Evolutionary conservation across 2,329 filamentous ascomycete genomes (phyloP), one percentile per base, ranked within the genome.

Genomic region (Fusarium newnesense): DNA sequence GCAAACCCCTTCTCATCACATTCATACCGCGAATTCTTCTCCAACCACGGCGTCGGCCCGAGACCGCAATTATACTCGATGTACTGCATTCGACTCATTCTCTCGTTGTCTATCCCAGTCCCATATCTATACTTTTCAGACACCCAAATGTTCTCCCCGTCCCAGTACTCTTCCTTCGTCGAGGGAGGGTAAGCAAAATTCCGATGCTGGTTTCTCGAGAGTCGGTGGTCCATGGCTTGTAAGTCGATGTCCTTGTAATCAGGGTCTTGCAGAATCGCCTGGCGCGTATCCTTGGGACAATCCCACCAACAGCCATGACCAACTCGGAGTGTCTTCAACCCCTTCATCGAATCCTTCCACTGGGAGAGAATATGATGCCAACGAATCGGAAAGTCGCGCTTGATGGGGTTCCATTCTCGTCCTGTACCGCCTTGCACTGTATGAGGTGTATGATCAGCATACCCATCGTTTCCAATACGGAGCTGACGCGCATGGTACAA

Each of bases 361-460:
- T 36, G 52, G 2, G 64, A 39, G 2, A 75, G 60, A 7, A 75
- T 18, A 1, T 57, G 30, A 4, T 76, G 32, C 74, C 74, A 76
- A 37, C 74, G 36, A 1, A 76, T 19, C 0, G 53, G 26, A 13
- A 49, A 64, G 4, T 28, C 9, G 11, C 42, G 16, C 0, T 12
- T 21, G 3, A 52, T 18, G 9, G 26, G 15, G 1, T 26, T 4
- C 10, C 24, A 32, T 1, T 5, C 19, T 10, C 36, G 13, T 16
- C 1, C 4, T 16, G 56, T 5, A 2, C 62, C 40, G 1, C 5
- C 15, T 4, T 13, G 34, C 0, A 13, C 50, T 7, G 50, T 54
- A 5, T 54, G 50, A 0, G 50, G 34, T 7, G 18, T 21, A 9
- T 19, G 5, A 7, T 46, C 37, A 4, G 72, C 64, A 21, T 75